Evolutionary conservation across 306 rosid genomes (phyloP), one percentile per base, ranked within the genome.

Genomic region (Trifolium fragiferum): DNA sequence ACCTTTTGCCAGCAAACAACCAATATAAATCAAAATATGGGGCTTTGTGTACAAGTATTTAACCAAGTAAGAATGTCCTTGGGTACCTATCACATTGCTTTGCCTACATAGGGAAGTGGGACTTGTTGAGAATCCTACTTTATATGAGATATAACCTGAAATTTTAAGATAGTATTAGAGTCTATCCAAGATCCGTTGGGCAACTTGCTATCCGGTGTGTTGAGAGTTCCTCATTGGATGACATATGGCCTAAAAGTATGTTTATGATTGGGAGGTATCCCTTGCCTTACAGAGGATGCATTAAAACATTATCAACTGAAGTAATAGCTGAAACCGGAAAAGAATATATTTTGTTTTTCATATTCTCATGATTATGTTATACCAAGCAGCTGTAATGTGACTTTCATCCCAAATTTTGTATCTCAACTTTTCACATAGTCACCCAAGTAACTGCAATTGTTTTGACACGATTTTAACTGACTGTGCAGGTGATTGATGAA

Each of bases 401-500:
- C 43, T 76, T 61, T 70, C 63, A 15, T 60, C 7, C 20, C 62
- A 68, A 68, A 19, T 37, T 74, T 40, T 51, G 54, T 11, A 62
- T 23, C 37, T 41, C 9, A 35, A 74, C 51, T 46, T 49, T 60
- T 67, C 19, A 37, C 30, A 2, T 7, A 3, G 20, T 13, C 33
- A 80, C 18, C 66, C 57, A 47, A 41, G 11, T 20, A 47, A 12
- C 13, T 68, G 78, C 78, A 43, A 78, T 58, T 51, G 41, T 53
- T 68, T 71, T 71, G 37, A 67, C 35, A 53, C 62, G 61, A 44
- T 74, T 74, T 70, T 70, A 35, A 75, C 53, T 66, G 71, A 78
- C 27, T 44, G 14, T 82, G 85, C 87, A 93, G 98, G 77, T 93
- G 65, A 87, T 82, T 74, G 94, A 89, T 69, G 98, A 93, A 86